Conservation (phyloP, 257 asterid species). For the Solanum gandarillasii region DNA sequence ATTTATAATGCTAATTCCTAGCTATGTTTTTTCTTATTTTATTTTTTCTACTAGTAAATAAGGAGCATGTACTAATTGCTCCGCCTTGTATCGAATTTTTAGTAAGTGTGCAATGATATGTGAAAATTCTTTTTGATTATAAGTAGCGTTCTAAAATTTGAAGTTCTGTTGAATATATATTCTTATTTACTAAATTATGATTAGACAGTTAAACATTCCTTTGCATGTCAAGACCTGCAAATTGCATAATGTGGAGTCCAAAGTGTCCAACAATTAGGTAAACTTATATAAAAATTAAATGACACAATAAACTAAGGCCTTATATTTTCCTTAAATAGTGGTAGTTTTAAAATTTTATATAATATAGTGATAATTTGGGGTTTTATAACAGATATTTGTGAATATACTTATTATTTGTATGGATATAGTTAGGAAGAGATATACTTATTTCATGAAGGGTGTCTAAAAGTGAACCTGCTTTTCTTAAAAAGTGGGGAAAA, state of each 20-base stretch:
- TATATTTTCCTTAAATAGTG: no score
- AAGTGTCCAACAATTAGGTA: no score
- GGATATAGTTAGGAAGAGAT: no score
- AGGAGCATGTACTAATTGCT: background rate
- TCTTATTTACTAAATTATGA: background rate
- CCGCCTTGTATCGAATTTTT: background rate
- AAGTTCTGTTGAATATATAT: background rate
- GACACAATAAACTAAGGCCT: background rate
- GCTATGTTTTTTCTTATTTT: background rate
- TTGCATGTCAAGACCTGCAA: background rate
- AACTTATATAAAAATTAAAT: no score
- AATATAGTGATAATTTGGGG: no score
- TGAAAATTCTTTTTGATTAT: background rate
- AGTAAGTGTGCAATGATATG: background rate
- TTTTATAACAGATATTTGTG: background rate
- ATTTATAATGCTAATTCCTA: background rate
- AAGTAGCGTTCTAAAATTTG: background rate
- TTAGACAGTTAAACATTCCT: background rate
- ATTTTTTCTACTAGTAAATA: background rate
- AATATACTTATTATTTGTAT: fast-evolving
- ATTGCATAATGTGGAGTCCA: no score
- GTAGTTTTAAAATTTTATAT: no score
- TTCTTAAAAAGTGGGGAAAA: no score
- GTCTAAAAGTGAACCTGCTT: no score
- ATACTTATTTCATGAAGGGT: no score